Evolutionary conservation across 306 rosid species (phyloP).

Genomic region (Morella rubra): DNA sequence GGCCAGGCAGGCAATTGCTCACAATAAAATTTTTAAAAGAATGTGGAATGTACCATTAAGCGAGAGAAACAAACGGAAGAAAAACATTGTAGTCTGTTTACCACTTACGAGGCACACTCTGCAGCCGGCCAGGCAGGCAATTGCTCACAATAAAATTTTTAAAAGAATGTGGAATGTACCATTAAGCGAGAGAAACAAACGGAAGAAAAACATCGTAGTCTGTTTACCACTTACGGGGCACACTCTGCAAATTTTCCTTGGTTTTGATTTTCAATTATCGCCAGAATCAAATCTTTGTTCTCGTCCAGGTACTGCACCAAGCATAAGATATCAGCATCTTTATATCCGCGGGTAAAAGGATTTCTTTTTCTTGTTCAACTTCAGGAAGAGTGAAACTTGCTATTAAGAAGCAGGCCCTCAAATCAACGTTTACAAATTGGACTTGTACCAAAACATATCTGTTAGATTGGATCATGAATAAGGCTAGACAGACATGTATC

Average conservation of each 20-base stretch:
- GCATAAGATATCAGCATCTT: conserved; percentile 15
- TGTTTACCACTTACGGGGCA: conserved; percentile 38
- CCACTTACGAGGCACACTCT: conserved; percentile 45
- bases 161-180: conserved; percentile 10
- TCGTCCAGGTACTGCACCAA: conserved; percentile 58
- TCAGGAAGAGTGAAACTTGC: conserved; percentile 17
- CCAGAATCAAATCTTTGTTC: conserved; percentile 49
- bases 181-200: conserved; percentile 20
- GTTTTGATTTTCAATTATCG: conserved; percentile 46
- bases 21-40: conserved; percentile 4
- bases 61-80: conserved; percentile 22
- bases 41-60: conserved; percentile 11
- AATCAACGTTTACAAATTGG: neutral
- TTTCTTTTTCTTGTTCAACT: neutral
- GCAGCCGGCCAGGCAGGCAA: neutral
- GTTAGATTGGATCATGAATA: neutral
- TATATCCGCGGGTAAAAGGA: conserved; percentile 11
- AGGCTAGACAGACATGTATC: neutral
- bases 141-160: neutral
- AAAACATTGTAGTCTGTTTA: neutral
- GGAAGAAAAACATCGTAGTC: neutral
- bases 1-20: neutral
- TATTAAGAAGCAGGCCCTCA: conserved; percentile 10
- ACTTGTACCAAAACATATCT: neutral
- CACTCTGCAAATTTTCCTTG: conserved; percentile 38